Evolutionary conservation across 2,329 filamentous ascomycete species (phyloP).

Genomic region (Pestalotiopsis sp.): DNA sequence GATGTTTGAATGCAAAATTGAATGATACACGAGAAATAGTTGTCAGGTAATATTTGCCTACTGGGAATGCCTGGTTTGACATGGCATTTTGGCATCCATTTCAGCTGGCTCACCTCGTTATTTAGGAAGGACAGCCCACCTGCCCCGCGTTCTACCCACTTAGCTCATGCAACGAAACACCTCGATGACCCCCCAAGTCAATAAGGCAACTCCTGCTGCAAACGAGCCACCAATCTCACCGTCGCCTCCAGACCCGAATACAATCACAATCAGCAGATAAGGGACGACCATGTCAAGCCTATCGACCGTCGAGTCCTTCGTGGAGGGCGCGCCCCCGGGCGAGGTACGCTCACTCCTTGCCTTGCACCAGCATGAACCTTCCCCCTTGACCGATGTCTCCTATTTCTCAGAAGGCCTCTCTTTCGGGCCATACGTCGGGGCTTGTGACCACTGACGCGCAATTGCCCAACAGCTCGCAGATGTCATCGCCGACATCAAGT

Average conservation of each 20-base stretch:
- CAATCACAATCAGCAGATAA: not conserved
- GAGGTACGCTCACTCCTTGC: slow-evolving; percentile 65
- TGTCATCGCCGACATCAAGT: slow-evolving; percentile 91
- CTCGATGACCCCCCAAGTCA: not conserved
- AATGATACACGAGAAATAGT: no score
- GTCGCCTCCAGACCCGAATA: not conserved
- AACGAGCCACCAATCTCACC: not conserved
- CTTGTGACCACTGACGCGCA: not conserved
- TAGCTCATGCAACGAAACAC: slow-evolving; percentile 2
- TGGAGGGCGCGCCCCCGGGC: slow-evolving; percentile 92
- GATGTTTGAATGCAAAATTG: no score
- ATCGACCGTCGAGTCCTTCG: slow-evolving; percentile 78
- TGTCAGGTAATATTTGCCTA: not conserved
- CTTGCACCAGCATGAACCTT: slow-evolving; percentile 20
- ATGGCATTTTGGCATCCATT: not conserved
- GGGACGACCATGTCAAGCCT: slow-evolving; percentile 35
- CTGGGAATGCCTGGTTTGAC: not conserved
- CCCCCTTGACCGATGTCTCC: not conserved
- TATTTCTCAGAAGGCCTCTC: slow-evolving; percentile 1
- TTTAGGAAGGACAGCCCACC: slow-evolving; percentile 7
- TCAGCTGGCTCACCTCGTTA: not conserved
- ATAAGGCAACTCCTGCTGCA: slow-evolving; percentile 4
- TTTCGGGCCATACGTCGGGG: not conserved
- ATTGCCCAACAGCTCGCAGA: slow-evolving; percentile 69
- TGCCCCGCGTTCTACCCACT: slow-evolving; percentile 14